Evolutionary conservation across 306 rosid genomes (phyloP).

Genomic region (Vachellia collinsii): DNA sequence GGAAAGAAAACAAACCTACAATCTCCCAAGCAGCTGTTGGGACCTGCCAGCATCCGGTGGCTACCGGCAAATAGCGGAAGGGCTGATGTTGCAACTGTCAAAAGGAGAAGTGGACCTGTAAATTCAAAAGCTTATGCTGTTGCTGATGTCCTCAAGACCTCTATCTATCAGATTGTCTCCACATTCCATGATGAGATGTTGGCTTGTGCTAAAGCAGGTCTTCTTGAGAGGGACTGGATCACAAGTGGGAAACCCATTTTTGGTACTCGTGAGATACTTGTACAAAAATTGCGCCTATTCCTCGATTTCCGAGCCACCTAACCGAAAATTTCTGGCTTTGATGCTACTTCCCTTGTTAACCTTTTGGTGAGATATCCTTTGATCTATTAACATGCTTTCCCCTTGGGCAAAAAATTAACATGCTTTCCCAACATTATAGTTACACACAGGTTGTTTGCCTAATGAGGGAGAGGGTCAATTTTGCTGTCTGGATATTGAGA

Average conservation of each 20-base stretch:
- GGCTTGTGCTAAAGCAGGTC: constrained; percentile 72
- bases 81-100: constrained; percentile 53
- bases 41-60: constrained; percentile 84
- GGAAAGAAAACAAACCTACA: constrained; percentile 85
- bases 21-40: constrained; percentile 63
- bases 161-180: constrained; percentile 79
- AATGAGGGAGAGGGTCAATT: constrained; percentile 39
- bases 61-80: constrained; percentile 65
- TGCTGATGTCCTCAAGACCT: constrained; percentile 78
- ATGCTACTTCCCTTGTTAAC: constrained; percentile 5
- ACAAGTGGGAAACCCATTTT: constrained; percentile 53
- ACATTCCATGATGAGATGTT: constrained; percentile 82
- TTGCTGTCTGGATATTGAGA: constrained; percentile 39
- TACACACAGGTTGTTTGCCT: constrained; percentile 26
- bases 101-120: constrained; percentile 64
- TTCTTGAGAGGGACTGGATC: constrained; percentile 89
- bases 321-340: constrained; percentile 31
- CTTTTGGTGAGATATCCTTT: constrained; percentile 8
- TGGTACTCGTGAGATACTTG: constrained; percentile 67
- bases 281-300: constrained; percentile 71
- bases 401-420: too few relatives aligned
- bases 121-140: constrained; percentile 82
- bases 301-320: constrained; percentile 78
- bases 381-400: constrained; percentile 33
- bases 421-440: constrained; percentile 36